These are phyloP conservation scores for Vanderwaltozyma verrucispora DNA, from an alignment of 805 yeast species.

Conservation along the genomic window DNA sequence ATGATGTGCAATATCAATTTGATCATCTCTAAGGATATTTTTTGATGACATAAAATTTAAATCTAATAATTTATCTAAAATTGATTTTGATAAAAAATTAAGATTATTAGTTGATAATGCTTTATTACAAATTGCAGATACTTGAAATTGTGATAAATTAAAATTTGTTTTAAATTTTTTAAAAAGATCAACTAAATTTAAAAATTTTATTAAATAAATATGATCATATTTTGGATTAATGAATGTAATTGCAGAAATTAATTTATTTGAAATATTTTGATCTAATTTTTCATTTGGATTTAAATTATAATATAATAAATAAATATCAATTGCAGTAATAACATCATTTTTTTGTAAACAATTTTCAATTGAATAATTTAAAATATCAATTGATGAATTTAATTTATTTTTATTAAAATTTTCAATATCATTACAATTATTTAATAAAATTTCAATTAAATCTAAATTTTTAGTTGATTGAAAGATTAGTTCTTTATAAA, in stretches of 20 bases:
- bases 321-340: conserved; percentile 16
- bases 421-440: no score
- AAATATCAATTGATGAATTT: conserved; percentile 2
- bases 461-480: no score
- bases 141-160: conserved; percentile 9
- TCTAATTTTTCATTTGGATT: conserved; percentile 4
- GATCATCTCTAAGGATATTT: conserved; percentile 4
- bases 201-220: conserved; percentile 9
- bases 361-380: conserved; percentile 13
- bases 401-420: no score
- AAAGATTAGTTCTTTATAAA: conserved; percentile 7
- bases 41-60: not conserved
- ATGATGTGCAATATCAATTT: conserved; percentile 13
- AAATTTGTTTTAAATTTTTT: not conserved
- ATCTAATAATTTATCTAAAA: conserved; percentile 10
- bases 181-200: conserved; percentile 8
- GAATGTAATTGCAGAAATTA: conserved; percentile 15
- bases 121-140: conserved; percentile 13
- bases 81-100: conserved; percentile 9
- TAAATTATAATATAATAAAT: conserved; percentile 10
- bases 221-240: conserved; percentile 16
- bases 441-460: no score
- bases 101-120: conserved; percentile 11
- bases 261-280: conserved; percentile 2
- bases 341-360: conserved; percentile 11